These are phyloP conservation scores for Puccinia novopanici DNA, from an alignment of 1,284 basidiomycete species.

Conservation along the genomic window DNA sequence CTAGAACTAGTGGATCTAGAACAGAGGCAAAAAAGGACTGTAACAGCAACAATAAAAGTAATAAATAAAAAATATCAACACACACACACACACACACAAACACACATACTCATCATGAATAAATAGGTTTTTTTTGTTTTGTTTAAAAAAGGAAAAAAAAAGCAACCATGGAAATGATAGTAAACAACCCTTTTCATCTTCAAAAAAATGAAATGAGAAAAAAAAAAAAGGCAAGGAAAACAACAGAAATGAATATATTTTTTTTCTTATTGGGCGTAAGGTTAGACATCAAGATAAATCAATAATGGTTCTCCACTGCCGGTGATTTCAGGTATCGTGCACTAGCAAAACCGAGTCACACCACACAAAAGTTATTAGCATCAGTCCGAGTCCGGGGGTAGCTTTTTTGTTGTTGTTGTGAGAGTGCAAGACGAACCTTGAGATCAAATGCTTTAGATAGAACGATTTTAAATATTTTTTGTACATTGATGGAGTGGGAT, in stretches of 20 bases:
- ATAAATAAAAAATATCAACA: slow-evolving; percentile 7
- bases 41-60: slow-evolving; percentile 1
- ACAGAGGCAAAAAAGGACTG: not conserved
- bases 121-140: slow-evolving; percentile 28
- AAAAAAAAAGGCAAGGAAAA: not conserved
- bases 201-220: slow-evolving; percentile 15
- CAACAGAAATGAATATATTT: not conserved
- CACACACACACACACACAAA: slow-evolving; percentile 2
- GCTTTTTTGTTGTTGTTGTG: no score
- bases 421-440: slow-evolving; percentile 55
- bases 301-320: slow-evolving; percentile 88
- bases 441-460: slow-evolving; percentile 65
- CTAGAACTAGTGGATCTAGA: not conserved
- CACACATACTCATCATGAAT: not conserved
- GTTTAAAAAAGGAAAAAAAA: slow-evolving; percentile 8
- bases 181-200: not conserved
- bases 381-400: no score
- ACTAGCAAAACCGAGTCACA: slow-evolving; percentile 7
- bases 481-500: slow-evolving; percentile 95
- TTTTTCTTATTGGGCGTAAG: not conserved
- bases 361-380: no score
- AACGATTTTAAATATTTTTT: slow-evolving; percentile 96
- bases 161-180: not conserved
- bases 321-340: slow-evolving; percentile 90
- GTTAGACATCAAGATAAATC: slow-evolving; percentile 81